Percentiles rank a stretch among this genome's conserved stretches.
phyloP scores from a whole-genome alignment of 2,329 filamentous ascomycete genomes.

The Pseudophaeomoniella oleicola region DNA sequence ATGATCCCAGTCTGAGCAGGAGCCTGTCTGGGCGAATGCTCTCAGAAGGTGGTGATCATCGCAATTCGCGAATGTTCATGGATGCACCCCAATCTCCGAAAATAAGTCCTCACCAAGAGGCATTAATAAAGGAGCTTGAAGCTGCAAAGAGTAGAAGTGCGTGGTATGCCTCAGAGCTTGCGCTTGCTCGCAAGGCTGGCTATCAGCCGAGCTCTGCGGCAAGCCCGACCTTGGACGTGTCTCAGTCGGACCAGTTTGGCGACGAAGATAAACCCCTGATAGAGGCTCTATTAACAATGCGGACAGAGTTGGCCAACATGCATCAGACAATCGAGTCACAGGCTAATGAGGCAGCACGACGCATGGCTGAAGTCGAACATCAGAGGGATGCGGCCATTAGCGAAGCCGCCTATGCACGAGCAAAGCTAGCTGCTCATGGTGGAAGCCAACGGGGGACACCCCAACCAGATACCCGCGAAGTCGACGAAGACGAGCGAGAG shows the following conservation, averaged over 20 bases:
- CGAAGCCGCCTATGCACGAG: conserved; percentile 89
- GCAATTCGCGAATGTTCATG: conserved; percentile 24
- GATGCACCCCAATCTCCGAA: conserved; percentile 31
- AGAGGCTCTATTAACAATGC: conserved; percentile 85
- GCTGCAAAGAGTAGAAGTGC: conserved; percentile 73
- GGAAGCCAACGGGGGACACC: conserved; percentile 37
- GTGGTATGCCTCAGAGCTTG: conserved; percentile 92
- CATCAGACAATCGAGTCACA: conserved; percentile 84
- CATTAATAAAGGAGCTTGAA: conserved; percentile 76
- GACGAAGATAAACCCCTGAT: conserved; percentile 87
- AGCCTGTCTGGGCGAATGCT: conserved; percentile 12
- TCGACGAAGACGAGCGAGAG: conserved; percentile 46
- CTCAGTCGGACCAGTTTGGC: conserved; percentile 62
- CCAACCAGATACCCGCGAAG: conserved; percentile 40
- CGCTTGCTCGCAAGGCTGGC: conserved; percentile 77
- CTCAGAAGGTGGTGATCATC: conserved; percentile 22
- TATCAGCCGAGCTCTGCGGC: conserved; percentile 60
- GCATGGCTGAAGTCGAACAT: conserved; percentile 86
- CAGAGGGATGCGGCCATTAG: conserved; percentile 89
- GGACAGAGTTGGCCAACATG: conserved; percentile 74
- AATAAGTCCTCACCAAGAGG: conserved; percentile 35
- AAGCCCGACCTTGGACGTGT: conserved; percentile 61
- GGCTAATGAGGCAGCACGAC: conserved; percentile 67
- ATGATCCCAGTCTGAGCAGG: conserved; percentile 37
- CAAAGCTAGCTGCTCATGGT: conserved; percentile 71